Evolutionary conservation across 2,329 filamentous ascomycete genomes (phyloP).

Genomic region (Aspergillus pseudonomiae): DNA sequence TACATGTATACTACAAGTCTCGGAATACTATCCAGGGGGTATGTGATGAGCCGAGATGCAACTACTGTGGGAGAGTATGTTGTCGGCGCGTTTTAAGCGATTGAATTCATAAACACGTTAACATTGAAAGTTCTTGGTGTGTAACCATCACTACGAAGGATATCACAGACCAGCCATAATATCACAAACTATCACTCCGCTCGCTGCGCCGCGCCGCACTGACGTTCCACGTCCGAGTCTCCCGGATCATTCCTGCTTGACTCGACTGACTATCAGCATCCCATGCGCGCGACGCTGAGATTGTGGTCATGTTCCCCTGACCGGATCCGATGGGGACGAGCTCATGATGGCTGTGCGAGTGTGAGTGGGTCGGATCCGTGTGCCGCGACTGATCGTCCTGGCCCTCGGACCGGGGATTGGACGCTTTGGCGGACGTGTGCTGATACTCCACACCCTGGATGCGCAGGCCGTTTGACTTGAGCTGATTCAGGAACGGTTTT

Average conservation of each 20-base stretch:
- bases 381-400: neutral
- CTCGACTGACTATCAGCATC: slow-evolving; percentile 24
- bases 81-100: neutral
- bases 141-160: neutral
- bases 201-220: slow-evolving; percentile 12
- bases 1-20: neutral
- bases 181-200: slow-evolving; percentile 6
- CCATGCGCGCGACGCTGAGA: slow-evolving; percentile 17
- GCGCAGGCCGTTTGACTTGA: slow-evolving; percentile 24
- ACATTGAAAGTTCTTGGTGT: neutral
- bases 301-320: slow-evolving; percentile 13
- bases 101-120: neutral
- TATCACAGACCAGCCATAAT: neutral
- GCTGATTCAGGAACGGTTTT: slow-evolving; percentile 25
- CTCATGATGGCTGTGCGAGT: neutral
- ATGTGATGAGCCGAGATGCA: neutral
- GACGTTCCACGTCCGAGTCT: slow-evolving; percentile 18
- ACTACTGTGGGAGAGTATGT: neutral
- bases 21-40: too few species aligned
- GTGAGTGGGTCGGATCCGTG: neutral
- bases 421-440: neutral
- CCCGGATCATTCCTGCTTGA: slow-evolving; percentile 22
- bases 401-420: neutral
- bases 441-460: slow-evolving; percentile 18
- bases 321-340: slow-evolving; percentile 8